Base-by-base conservation (phyloP, 306 rosid species). In the Elaeagnus macrophylla region DNA sequence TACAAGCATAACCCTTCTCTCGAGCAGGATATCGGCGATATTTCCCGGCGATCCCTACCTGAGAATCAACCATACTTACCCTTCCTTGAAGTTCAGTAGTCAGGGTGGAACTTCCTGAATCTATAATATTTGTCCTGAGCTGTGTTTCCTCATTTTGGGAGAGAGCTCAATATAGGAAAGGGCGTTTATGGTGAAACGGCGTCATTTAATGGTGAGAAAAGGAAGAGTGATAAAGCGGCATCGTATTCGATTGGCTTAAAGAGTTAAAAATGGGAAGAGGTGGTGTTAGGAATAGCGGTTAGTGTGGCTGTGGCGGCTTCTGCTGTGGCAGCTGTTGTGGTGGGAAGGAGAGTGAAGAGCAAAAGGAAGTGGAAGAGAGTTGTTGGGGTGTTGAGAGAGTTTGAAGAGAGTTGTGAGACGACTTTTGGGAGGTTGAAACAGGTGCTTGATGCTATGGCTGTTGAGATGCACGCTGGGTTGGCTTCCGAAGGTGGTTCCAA, bases 381-480 rank as follows among this genome's bases (percentile, higher is more conserved):
- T 50, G 68, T 79, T 37, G 79, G 74, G 46, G 83, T 85, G 67
- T 41, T 85, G 75, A 72, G 62, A 53, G 97, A 89, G 67, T 59
- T 89, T 1, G 97, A 89, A 12, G 82, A 74, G 51, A 83, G 75
- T 13, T 83, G 95, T 9, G 89, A 81, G 5, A 80, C 95, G 4
- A 64, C 76, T 7, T 83, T 80, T 41, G 85, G 68, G 41, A 83
- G 88, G 78, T 41, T 89, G 66, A 82, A 57, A 65, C 95, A 89
- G 43, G 97, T 89, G 62, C 94, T 85, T 40, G 95, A 85, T 71
- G 97, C 97, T 25, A 79, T 89, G 95, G 95, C 95, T 0, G 97
- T 89, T 19, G 97, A 89, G 93, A 89, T 89, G 97, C 97, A 85
- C 78, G 97, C 97, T 35, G 97, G 97, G 37, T 75, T 89, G 60